Percentiles rank a stretch among this genome's conserved stretches.
phyloP scores from a whole-genome alignment of 352 stramenopile genomes.

The Phytophthora megakarya region DNA sequence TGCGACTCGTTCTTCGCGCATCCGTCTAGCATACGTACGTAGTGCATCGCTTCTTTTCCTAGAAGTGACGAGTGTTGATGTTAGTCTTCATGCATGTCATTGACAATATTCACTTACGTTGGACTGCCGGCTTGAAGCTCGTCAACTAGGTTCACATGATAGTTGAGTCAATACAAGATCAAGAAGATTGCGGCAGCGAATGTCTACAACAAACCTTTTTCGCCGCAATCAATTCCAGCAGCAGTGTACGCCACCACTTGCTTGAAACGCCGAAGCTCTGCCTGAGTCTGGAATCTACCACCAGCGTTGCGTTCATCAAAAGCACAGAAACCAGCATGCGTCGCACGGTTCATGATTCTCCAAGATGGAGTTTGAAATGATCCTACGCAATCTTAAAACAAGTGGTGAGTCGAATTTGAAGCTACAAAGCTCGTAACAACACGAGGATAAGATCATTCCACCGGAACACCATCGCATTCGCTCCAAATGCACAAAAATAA shows the following conservation, averaged over 20 bases:
- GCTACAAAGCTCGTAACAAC: not conserved
- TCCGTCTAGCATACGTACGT: conserved; percentile 62
- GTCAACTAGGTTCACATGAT: conserved; percentile 30
- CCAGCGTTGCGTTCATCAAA: conserved; percentile 84
- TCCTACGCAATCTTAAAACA: not conserved
- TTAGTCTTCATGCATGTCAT: not conserved
- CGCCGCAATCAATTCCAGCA: conserved; percentile 55
- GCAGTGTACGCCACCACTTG: conserved; percentile 61
- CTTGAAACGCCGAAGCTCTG: conserved; percentile 79
- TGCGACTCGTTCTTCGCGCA: conserved; percentile 56
- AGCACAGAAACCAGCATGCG: conserved; percentile 67
- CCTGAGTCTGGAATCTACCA: conserved; percentile 73
- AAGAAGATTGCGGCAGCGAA: not conserved
- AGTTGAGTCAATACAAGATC: not conserved
- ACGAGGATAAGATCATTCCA: conserved; percentile 26
- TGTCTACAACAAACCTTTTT: conserved; percentile 60
- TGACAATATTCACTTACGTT: conserved; percentile 36
- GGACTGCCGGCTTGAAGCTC: conserved; percentile 49
- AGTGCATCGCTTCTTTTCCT: conserved; percentile 58
- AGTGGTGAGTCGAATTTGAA: too few species aligned
- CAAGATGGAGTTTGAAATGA: conserved; percentile 6
- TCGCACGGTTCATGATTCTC: conserved; percentile 57
- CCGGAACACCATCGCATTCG: conserved; percentile 10
- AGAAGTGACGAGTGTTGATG: not conserved
- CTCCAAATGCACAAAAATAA: conserved; percentile 36